A percentile compares a stretch with the other conserved stretches of the same genome.
Conservation (phyloP, 176 grass and related monocot genomes). For the Juncus inflexus region DNA sequence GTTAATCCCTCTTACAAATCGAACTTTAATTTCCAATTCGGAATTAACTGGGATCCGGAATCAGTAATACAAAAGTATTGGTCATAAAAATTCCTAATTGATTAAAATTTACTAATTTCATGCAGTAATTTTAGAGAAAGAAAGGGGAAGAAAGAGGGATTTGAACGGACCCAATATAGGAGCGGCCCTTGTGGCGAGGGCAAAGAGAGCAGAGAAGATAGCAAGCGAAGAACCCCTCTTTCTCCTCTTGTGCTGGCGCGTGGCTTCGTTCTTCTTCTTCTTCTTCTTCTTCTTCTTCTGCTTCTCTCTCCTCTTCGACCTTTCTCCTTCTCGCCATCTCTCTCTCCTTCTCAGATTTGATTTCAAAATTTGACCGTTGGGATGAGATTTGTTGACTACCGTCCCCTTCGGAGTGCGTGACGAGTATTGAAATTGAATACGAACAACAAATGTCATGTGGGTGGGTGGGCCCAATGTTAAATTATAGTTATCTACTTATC, state of each 20-base stretch:
- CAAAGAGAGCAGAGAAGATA: slow-evolving; percentile 78
- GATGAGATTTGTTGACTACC: not conserved
- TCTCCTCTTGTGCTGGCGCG: slow-evolving; percentile 7
- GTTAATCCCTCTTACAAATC: no score
- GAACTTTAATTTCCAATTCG: not conserved
- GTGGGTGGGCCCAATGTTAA: no score
- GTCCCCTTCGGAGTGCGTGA: no score
- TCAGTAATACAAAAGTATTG: no score
- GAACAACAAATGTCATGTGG: no score
- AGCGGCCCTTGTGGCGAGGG: slow-evolving; percentile 57
- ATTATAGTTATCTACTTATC: no score
- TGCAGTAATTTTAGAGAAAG: not conserved
- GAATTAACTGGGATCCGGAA: not conserved
- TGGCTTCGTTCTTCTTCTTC: slow-evolving; percentile 3
- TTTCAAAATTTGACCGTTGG: slow-evolving; percentile 43
- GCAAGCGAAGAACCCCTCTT: slow-evolving; percentile 69
- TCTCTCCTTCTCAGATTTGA: not conserved
- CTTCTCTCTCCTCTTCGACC: slow-evolving; percentile 27
- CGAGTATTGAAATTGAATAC: no score
- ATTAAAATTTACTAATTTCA: slow-evolving; percentile 4
- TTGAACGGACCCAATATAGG: slow-evolving; percentile 66
- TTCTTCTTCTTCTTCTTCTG: not conserved
- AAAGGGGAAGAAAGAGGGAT: not conserved
- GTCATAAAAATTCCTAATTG: not conserved
- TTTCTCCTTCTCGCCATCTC: slow-evolving; percentile 8